Evolutionary conservation across 139 green algal species (phyloP), one percentile per base, ranked within the genome.

Genomic region (Klebsormidium nitens): DNA sequence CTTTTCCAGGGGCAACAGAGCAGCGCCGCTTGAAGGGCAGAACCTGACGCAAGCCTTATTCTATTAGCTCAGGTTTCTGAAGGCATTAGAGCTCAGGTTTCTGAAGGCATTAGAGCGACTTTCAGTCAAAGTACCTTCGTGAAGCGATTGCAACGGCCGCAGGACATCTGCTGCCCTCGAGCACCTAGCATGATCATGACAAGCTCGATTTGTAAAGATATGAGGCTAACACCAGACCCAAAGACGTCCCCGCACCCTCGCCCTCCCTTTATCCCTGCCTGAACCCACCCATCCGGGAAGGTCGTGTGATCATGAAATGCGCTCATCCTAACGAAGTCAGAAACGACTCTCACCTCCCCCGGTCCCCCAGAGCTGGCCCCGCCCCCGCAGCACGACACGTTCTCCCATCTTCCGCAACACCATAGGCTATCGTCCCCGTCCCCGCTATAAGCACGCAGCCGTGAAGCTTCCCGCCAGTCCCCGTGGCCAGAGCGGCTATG

Each of bases 371-470:
- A 23, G 48, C 19, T 3, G 69, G 69, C 5, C 69, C 69, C 49
- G 40, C 61, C 4, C 69, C 69, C 2, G 58, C 64, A 14, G 59
- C 69, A 19, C 69, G 46, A 42, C 3, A n/a, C 26, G 29, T 44
- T 19, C 4, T 5, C 29, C 69, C 69, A 4, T 62, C 36, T 39
- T 17, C 3, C 14, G n/a, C 34, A 2, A 55, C 11, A 38, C 71
- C 71, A 4, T 59, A 26, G 31, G 71, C 61, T 34, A 71, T 66
- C 28, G 56, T 70, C 2, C 71, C 71, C 23, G 71, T 78, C 19
- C 71, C 71, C 1, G 71, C 59, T 3, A 78, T 71, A 26, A 78
- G 60, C 36, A 71, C 71, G 36, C 37, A 44, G 2, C 71, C 71
- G 1, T 5, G 23, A n/a, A 78, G 42, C n/a, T 19, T 23, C n/a